Evolutionary conservation across 2,329 filamentous ascomycete genomes (phyloP).

Genomic region (Escovopsis sp.): DNA sequence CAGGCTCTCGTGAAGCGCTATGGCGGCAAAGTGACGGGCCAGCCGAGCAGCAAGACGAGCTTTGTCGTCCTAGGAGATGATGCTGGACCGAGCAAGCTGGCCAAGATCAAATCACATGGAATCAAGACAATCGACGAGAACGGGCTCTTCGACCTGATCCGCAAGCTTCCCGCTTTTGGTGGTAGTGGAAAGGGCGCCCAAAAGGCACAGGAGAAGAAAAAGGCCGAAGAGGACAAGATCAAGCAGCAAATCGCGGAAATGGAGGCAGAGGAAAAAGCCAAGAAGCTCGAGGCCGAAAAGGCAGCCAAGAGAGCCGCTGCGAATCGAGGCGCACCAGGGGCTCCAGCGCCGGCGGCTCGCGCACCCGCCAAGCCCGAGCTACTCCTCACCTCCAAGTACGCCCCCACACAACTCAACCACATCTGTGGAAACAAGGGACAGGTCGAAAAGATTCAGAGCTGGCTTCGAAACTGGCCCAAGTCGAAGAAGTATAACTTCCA

Average conservation of each 20-base stretch:
- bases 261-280: constrained; percentile 60
- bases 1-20: constrained; percentile 81
- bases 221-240: constrained; percentile 71
- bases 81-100: constrained; percentile 83
- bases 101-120: constrained; percentile 64
- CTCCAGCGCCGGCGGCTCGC: constrained; percentile 19
- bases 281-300: constrained; percentile 37
- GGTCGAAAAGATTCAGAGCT: constrained; percentile 79
- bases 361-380: constrained; percentile 41
- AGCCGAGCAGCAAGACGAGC: constrained; percentile 83
- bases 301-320: constrained; percentile 28
- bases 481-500: constrained; percentile 70
- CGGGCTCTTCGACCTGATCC: constrained; percentile 77
- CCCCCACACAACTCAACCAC: constrained; percentile 67
- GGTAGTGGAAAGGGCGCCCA: constrained; percentile 79
- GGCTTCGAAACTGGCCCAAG: constrained; percentile 73
- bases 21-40: constrained; percentile 76
- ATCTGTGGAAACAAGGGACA: constrained; percentile 90
- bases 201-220: constrained; percentile 71
- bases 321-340: constrained; percentile 14
- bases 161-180: constrained; percentile 66
- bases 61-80: constrained; percentile 86
- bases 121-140: constrained; percentile 92
- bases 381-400: constrained; percentile 92
- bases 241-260: constrained; percentile 70